These are phyloP conservation scores for Cyclospora cayetanensis DNA, from an alignment of 169 alveolate species.

Conservation along the genomic window DNA sequence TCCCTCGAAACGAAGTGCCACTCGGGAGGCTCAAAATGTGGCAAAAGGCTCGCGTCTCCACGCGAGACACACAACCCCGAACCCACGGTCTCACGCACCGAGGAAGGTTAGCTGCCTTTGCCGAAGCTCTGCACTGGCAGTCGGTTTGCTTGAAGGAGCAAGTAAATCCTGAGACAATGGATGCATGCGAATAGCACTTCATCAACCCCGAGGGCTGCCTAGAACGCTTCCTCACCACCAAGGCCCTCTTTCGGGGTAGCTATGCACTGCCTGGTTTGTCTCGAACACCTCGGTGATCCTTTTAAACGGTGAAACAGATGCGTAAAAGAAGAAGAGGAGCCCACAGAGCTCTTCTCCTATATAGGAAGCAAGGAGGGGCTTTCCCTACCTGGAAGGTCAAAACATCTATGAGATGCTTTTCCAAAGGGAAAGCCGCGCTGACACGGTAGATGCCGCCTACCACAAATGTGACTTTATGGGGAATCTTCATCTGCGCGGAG, in stretches of 20 bases:
- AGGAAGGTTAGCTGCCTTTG: slow-evolving; percentile 71
- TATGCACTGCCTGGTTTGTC: not conserved
- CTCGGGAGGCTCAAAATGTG: not conserved
- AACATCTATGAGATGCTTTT: slow-evolving; percentile 69
- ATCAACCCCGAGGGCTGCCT: not conserved
- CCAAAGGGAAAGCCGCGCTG: slow-evolving; percentile 69
- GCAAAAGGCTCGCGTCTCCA: not conserved
- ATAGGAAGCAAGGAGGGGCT: not conserved
- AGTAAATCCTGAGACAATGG: slow-evolving; percentile 40
- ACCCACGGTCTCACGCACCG: not conserved
- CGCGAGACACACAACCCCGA: not conserved
- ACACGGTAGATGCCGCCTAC: slow-evolving; percentile 68
- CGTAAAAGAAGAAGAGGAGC: not conserved
- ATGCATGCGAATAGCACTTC: not conserved
- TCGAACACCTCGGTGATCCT: not conserved
- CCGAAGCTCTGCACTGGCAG: slow-evolving; percentile 71
- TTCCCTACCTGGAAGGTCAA: slow-evolving; percentile 58
- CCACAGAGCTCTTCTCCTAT: not conserved
- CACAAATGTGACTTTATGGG: slow-evolving; percentile 65
- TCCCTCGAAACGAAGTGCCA: not conserved
- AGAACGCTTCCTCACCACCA: too few species aligned
- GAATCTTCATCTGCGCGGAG: slow-evolving; percentile 57
- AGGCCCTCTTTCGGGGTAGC: not conserved
- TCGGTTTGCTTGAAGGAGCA: slow-evolving; percentile 64
- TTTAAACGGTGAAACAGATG: not conserved